These are phyloP conservation scores for Acanthamoeba polyphaga DNA, from an alignment of 208 protist genomes.

Conservation along the genomic window DNA sequence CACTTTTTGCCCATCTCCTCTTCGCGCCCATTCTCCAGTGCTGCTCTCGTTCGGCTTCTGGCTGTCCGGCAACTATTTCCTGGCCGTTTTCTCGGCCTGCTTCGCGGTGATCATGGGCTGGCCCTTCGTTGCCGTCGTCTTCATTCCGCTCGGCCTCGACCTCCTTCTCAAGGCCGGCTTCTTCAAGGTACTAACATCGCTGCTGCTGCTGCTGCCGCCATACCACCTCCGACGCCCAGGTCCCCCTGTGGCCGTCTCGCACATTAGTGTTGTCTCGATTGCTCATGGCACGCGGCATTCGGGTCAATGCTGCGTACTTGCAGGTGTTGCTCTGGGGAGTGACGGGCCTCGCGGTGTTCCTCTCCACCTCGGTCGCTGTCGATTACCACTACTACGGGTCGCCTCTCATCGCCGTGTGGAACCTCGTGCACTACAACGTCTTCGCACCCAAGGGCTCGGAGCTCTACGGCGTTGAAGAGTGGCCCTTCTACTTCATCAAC, in stretches of 20 bases:
- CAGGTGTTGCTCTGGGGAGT: conserved; percentile 55
- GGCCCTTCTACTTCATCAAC: conserved; percentile 95
- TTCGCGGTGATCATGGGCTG: conserved; percentile 91
- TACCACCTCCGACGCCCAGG: neutral
- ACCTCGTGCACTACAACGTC: conserved; percentile 90
- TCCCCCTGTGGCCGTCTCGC: too few relatives aligned
- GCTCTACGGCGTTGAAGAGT: conserved; percentile 95
- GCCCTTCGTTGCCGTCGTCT: conserved; percentile 94
- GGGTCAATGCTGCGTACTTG: neutral
- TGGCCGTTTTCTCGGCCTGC: conserved; percentile 44
- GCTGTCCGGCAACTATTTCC: conserved; percentile 51
- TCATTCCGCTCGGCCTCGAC: conserved; percentile 91
- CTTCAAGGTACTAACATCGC: conserved; percentile 20
- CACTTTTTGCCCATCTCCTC: neutral
- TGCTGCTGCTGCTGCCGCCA: neutral
- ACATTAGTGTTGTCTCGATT: neutral
- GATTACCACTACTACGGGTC: conserved; percentile 66
- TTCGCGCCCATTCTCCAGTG: conserved; percentile 52
- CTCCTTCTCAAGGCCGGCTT: conserved; percentile 83
- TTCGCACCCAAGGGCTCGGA: conserved; percentile 86
- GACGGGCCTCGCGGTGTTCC: conserved; percentile 50
- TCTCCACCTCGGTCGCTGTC: conserved; percentile 34
- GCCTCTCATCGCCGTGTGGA: conserved; percentile 82
- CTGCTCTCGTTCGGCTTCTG: conserved; percentile 80
- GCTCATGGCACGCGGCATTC: neutral